Conservation (phyloP, 768 basidiomycete genomes). For the Termitomyces sp. region DNA sequence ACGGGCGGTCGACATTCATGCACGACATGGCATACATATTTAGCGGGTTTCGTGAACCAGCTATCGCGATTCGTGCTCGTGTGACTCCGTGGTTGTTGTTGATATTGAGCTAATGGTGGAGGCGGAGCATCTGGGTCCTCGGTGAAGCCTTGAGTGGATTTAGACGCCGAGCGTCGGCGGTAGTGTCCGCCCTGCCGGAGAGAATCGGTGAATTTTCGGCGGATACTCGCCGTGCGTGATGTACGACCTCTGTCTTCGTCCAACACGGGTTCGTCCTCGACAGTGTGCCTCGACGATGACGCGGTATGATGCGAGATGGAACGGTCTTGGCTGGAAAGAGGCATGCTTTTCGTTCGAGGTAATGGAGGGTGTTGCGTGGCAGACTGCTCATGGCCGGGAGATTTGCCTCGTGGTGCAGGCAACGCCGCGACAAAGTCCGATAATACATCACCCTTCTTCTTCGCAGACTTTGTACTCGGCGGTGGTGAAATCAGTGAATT, state of each 20-base stretch:
- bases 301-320: constrained; percentile 15
- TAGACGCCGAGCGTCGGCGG: constrained; percentile 15
- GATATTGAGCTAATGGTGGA: constrained; percentile 9
- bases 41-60: constrained; percentile 43
- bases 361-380: constrained; percentile 10
- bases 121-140: constrained; percentile 16
- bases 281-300: constrained; percentile 15
- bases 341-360: constrained; percentile 51
- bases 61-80: constrained; percentile 29
- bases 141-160: constrained; percentile 23
- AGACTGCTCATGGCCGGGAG: constrained; percentile 2
- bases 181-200: constrained; percentile 15
- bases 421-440: constrained; percentile 11
- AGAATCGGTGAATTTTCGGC: constrained; percentile 22
- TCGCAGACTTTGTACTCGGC: constrained; percentile 10
- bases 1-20: constrained; percentile 64
- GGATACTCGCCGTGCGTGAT: constrained; percentile 22
- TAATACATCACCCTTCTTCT: constrained; percentile 15
- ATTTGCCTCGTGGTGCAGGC: constrained; percentile 5
- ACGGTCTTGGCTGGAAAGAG: constrained; percentile 21
- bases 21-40: constrained; percentile 65
- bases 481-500: constrained; percentile 2
- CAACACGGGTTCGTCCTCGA: constrained; percentile 12
- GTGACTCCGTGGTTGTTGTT: constrained; percentile 12
- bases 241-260: constrained; percentile 23